Percentiles rank a stretch among this genome's conserved stretches.
Conservation (phyloP, 192 early-diverging fungal species). For the Rhizophagus clarus region DNA sequence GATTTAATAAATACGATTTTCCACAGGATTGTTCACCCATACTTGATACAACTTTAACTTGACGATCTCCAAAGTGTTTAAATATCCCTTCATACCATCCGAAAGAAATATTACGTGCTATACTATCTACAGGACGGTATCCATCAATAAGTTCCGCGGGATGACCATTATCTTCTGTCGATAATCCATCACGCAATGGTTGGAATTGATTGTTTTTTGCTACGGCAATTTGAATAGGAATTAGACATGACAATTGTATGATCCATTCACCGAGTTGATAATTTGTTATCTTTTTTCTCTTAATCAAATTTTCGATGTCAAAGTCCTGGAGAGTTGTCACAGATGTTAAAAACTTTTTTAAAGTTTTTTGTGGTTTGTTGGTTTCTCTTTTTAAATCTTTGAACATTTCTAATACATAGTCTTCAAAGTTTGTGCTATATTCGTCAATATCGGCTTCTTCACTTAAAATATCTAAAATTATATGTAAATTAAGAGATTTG, state of each 20-base stretch:
- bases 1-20: conserved; percentile 30
- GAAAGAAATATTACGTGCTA: neutral
- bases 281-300: neutral
- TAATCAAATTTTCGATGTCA: neutral
- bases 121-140: neutral
- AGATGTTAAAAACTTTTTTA: neutral
- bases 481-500: neutral
- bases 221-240: conserved; percentile 24
- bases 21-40: conserved; percentile 35
- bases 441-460: neutral
- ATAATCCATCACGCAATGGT: conserved; percentile 21
- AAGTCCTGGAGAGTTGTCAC: neutral
- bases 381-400: neutral
- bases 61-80: conserved; percentile 4
- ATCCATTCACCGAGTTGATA: conserved; percentile 10
- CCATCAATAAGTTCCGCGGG: neutral
- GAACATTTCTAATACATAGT: neutral
- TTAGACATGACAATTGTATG: neutral
- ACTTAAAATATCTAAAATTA: no score
- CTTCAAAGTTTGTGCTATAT: neutral
- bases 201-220: conserved; percentile 18
- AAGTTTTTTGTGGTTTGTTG: neutral
- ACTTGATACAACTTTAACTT: conserved; percentile 23
- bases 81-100: conserved; percentile 31
- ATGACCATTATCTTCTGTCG: neutral